phyloP scores from a whole-genome alignment of 2,329 filamentous ascomycete species.

The Phaeosphaeria sp. region DNA sequence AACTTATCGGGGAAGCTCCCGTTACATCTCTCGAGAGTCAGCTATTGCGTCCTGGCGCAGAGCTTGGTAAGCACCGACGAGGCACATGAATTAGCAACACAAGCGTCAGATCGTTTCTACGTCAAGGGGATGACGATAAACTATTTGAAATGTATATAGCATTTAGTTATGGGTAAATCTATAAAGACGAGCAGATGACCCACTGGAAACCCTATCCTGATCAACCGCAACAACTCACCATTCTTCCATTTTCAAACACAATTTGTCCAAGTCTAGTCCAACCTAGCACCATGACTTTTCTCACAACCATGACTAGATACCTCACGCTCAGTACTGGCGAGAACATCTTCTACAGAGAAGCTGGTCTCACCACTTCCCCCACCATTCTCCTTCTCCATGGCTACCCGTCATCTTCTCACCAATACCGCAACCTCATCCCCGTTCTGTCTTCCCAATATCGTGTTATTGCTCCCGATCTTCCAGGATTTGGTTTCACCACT shows the following conservation, averaged over 20 bases:
- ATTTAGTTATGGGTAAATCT: neutral
- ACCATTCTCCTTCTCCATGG: slow-evolving; percentile 56
- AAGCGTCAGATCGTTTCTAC: neutral
- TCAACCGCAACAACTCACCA: neutral
- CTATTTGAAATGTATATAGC: neutral
- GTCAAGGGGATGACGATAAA: neutral
- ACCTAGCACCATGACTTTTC: slow-evolving; percentile 17
- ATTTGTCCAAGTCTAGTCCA: neutral
- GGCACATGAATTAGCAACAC: neutral
- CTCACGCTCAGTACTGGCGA: slow-evolving; percentile 27
- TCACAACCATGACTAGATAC: slow-evolving; percentile 21
- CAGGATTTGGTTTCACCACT: slow-evolving; percentile 65
- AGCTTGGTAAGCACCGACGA: slow-evolving; percentile 1
- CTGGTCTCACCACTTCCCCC: slow-evolving; percentile 41
- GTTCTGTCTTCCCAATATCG: slow-evolving; percentile 51
- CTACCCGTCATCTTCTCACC: slow-evolving; percentile 55
- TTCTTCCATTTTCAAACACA: neutral
- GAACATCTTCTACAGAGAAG: slow-evolving; percentile 50
- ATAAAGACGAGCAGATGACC: neutral
- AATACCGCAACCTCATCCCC: slow-evolving; percentile 56
- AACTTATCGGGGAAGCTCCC: neutral
- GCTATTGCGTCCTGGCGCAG: neutral
- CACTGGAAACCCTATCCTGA: neutral
- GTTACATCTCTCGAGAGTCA: neutral
- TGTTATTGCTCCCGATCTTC: slow-evolving; percentile 64